Percentiles rank a stretch among this genome's conserved stretches.
These are phyloP conservation scores for Botrytis galanthina DNA, from an alignment of 2,329 filamentous ascomycete genomes.

Conservation along the genomic window DNA sequence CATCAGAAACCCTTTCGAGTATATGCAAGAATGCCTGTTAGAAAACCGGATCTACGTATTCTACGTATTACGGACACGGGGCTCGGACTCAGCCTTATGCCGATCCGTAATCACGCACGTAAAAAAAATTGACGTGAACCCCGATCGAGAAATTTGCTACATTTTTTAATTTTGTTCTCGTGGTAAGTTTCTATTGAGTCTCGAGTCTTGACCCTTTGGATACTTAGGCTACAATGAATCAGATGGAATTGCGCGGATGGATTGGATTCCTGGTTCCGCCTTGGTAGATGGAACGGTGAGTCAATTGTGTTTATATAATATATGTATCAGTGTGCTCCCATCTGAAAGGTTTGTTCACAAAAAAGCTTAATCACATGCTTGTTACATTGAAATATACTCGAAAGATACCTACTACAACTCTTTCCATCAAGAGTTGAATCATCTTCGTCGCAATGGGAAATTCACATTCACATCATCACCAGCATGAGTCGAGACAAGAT, in stretches of 20 bases:
- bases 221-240: neutral
- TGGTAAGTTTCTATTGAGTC: neutral
- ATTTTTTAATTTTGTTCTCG: slow-evolving; percentile 2
- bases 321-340: slow-evolving; percentile 2
- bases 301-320: neutral
- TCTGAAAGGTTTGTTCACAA: neutral
- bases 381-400: neutral
- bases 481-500: neutral
- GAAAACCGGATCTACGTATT: neutral
- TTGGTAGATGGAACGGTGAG: neutral
- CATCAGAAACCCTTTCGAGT: neutral
- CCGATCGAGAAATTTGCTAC: too few species aligned
- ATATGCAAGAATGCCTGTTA: neutral
- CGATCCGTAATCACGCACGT: slow-evolving; percentile 10
- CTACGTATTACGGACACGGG: neutral
- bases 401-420: neutral
- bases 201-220: neutral
- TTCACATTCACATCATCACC: slow-evolving; percentile 3
- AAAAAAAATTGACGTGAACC: slow-evolving; percentile 1
- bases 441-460: slow-evolving; percentile 13
- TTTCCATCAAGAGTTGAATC: neutral
- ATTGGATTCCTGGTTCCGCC: neutral
- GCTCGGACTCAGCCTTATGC: slow-evolving; percentile 17
- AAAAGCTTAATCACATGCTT: slow-evolving; percentile 3
- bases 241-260: neutral